Conservation (phyloP, 2,329 filamentous ascomycete species). For the Elsinoe australis region DNA sequence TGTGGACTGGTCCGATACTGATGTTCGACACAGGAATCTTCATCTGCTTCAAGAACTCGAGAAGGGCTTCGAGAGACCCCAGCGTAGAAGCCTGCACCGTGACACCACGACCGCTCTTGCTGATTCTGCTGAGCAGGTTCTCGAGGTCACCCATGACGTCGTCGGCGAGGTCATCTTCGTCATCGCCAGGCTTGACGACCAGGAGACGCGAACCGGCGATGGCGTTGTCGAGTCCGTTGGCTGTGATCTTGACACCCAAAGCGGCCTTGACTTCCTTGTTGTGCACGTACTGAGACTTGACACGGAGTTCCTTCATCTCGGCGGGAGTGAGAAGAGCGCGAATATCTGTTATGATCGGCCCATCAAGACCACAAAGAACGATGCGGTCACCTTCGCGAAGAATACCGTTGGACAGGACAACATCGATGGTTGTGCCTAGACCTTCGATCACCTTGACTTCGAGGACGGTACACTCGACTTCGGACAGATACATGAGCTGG, state of each 20-base stretch:
- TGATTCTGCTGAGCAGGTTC: constrained; percentile 81
- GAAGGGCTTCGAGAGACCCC: constrained; percentile 87
- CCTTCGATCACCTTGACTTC: constrained; percentile 99
- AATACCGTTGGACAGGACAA: constrained; percentile 92
- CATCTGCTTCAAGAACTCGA: constrained; percentile 90
- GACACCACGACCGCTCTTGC: constrained; percentile 87
- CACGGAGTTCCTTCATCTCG: constrained; percentile 83
- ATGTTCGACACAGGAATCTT: constrained; percentile 98
- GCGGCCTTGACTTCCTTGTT: constrained; percentile 99
- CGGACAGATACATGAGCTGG: constrained; percentile 94
- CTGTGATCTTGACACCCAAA: constrained; percentile 96
- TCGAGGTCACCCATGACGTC: constrained; percentile 94
- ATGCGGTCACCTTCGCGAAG: constrained; percentile 90
- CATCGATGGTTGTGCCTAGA: constrained; percentile 97
- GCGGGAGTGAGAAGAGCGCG: constrained; percentile 88
- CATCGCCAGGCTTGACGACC: constrained; percentile 88
- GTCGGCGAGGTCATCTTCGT: constrained; percentile 84
- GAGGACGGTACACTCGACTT: constrained; percentile 94
- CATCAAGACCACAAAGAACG: constrained; percentile 92
- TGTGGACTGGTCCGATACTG: constrained; percentile 93
- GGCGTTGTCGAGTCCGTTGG: constrained; percentile 87
- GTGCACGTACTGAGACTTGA: constrained; percentile 95
- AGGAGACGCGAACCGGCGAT: constrained; percentile 93
- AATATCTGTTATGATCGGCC: constrained; percentile 90
- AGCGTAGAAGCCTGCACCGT: constrained; percentile 95